A percentile compares a stretch with the other conserved stretches of the same genome.
Conservation (phyloP, 140 eudicot species). For the Bidens hawaiensis region DNA sequence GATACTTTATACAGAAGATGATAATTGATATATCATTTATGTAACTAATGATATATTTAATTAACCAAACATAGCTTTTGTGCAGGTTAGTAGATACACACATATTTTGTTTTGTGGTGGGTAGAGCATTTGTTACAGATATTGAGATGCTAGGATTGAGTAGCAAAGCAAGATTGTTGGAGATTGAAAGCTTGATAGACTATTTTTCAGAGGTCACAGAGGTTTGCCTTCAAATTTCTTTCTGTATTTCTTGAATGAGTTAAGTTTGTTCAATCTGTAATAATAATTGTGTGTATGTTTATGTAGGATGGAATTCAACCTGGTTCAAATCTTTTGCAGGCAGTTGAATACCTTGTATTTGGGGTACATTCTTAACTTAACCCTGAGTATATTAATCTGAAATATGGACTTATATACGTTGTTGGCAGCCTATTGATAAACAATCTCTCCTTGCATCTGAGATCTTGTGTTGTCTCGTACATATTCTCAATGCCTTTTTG, state of each 20-base stretch:
- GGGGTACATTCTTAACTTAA: conserved; percentile 29
- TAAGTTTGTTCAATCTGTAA: conserved; percentile 1
- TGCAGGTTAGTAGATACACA: conserved; percentile 98
- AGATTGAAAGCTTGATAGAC: conserved; percentile 48
- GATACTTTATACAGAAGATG: too few species aligned
- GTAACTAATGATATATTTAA: too few species aligned
- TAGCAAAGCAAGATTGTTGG: conserved; percentile 80
- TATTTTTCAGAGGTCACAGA: conserved; percentile 74
- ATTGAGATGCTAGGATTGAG: conserved; percentile 81
- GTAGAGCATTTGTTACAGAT: conserved; percentile 97
- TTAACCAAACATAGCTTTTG: too few species aligned
- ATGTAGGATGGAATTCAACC: conserved; percentile 84
- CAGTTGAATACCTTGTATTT: conserved; percentile 85
- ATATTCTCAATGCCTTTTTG: conserved; percentile 76
- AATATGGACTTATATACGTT: neutral
- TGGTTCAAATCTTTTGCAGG: conserved; percentile 83
- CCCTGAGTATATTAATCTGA: conserved; percentile 48
- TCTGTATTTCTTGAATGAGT: conserved; percentile 12
- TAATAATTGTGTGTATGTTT: conserved; percentile 30
- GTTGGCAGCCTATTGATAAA: conserved; percentile 82
- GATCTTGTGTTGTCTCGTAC: conserved; percentile 83
- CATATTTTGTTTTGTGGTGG: conserved; percentile 95
- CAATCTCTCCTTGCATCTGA: conserved; percentile 98
- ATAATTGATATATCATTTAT: too few species aligned
- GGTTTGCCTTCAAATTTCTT: conserved; percentile 36